These are phyloP conservation scores for Cercophora newfieldiana DNA, from an alignment of 495 filamentous ascomycete genomes.

Conservation along the genomic window DNA sequence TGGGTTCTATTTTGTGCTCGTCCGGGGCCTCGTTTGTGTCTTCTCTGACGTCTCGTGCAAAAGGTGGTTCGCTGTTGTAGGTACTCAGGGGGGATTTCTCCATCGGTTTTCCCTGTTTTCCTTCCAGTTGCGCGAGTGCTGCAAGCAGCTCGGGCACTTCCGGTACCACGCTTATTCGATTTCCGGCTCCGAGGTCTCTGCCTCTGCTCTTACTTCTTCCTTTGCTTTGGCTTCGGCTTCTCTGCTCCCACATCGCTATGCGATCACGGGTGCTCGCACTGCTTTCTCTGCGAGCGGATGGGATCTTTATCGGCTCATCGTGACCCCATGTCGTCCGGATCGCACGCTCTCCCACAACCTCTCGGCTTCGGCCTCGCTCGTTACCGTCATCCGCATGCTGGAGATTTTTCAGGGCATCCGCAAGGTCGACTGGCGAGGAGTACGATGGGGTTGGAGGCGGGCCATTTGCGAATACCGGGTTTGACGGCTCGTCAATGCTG, in stretches of 20 bases:
- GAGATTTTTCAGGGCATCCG: slow-evolving; percentile 6
- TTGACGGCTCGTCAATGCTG: slow-evolving; percentile 23
- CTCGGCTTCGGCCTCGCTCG: slow-evolving; percentile 20
- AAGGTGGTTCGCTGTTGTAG: background rate
- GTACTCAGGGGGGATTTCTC: background rate
- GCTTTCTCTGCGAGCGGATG: slow-evolving; percentile 19
- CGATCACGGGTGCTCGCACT: slow-evolving; percentile 28
- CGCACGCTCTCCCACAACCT: slow-evolving; percentile 2
- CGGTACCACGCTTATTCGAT: slow-evolving; percentile 27
- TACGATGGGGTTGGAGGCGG: background rate
- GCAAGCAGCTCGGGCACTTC: slow-evolving; percentile 25
- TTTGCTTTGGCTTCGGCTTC: slow-evolving; percentile 26
- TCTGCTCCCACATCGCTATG: slow-evolving; percentile 26
- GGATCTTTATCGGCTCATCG: slow-evolving; percentile 11
- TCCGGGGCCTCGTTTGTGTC: background rate
- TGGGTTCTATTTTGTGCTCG: background rate
- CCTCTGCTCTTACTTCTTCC: slow-evolving; percentile 26
- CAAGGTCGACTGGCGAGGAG: slow-evolving; percentile 16
- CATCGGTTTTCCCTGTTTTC: background rate
- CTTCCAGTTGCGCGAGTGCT: background rate
- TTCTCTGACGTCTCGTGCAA: background rate
- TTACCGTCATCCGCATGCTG: slow-evolving; percentile 16
- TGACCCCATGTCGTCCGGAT: slow-evolving; percentile 8
- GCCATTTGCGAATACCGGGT: background rate
- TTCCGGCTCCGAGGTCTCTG: slow-evolving; percentile 19